A percentile compares a stretch with the other conserved stretches of the same genome.
Evolutionary conservation across 805 yeast genomes (phyloP).

Genomic region (Candida nemodendra): DNA sequence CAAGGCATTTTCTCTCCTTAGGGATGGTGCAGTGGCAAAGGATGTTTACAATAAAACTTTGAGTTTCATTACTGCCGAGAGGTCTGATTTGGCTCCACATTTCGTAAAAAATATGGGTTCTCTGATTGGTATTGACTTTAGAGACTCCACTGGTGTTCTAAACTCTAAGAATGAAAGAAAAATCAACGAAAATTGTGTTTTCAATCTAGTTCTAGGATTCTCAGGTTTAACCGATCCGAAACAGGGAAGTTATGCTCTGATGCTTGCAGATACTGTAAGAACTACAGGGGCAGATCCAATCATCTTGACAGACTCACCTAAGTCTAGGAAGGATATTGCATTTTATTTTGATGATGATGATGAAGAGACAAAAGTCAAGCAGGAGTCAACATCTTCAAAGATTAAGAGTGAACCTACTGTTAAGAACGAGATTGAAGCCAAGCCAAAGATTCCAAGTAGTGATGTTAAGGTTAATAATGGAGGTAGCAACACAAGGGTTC

Average conservation of each 20-base stretch:
- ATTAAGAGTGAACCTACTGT: slow-evolving; percentile 12
- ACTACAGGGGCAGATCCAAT: slow-evolving; percentile 61
- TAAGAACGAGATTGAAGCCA: slow-evolving; percentile 9
- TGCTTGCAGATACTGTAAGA: slow-evolving; percentile 78
- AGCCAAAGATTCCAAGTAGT: slow-evolving; percentile 5
- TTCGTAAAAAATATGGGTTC: slow-evolving; percentile 85
- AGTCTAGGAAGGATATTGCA: slow-evolving; percentile 70
- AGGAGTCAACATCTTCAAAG: slow-evolving; percentile 28
- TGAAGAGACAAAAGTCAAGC: slow-evolving; percentile 34
- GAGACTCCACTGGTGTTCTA: slow-evolving; percentile 74
- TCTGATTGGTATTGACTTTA: slow-evolving; percentile 83
- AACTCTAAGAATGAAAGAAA: slow-evolving; percentile 69
- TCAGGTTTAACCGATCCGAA: slow-evolving; percentile 54
- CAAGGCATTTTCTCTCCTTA: slow-evolving; percentile 57
- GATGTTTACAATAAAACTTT: slow-evolving; percentile 64
- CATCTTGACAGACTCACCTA: slow-evolving; percentile 71
- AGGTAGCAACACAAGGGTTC: slow-evolving; percentile 57
- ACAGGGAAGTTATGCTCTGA: slow-evolving; percentile 62
- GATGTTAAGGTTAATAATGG: slow-evolving; percentile 26
- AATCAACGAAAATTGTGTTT: slow-evolving; percentile 69
- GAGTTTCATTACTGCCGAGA: slow-evolving; percentile 56
- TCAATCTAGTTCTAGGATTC: slow-evolving; percentile 78
- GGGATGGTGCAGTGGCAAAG: slow-evolving; percentile 66
- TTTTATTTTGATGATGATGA: slow-evolving; percentile 79
- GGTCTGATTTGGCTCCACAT: slow-evolving; percentile 61